These are phyloP conservation scores for Phymatotrichopsis omnivora DNA, from an alignment of 2,329 filamentous ascomycete genomes.

Conservation along the genomic window DNA sequence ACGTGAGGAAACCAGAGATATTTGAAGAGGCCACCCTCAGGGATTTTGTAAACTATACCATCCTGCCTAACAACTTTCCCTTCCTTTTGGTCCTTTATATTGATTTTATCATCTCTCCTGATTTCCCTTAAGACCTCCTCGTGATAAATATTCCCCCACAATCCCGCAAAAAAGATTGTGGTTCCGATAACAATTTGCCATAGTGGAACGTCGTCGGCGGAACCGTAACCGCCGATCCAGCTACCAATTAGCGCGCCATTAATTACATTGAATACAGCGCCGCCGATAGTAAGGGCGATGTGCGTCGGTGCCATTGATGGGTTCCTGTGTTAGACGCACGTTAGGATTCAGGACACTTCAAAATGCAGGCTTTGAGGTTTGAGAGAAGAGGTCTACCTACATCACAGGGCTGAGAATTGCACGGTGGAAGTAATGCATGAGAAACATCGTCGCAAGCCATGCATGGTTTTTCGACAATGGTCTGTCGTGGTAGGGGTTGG, in stretches of 20 bases:
- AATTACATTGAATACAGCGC: conserved; percentile 62
- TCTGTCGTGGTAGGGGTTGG: conserved; percentile 16
- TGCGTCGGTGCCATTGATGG: conserved; percentile 92
- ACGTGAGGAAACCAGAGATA: conserved; percentile 74
- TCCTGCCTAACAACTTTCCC: conserved; percentile 23
- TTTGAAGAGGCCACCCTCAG: conserved; percentile 69
- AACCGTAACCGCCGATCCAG: conserved; percentile 75
- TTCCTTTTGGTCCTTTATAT: conserved; percentile 55
- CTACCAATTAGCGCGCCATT: conserved; percentile 70
- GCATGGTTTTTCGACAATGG: conserved; percentile 43
- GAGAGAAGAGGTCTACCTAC: conserved; percentile 7
- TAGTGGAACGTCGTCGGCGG: conserved; percentile 35
- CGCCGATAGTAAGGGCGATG: conserved; percentile 53
- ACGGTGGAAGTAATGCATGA: conserved; percentile 84
- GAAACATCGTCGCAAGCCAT: conserved; percentile 67
- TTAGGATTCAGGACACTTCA: conserved; percentile 2
- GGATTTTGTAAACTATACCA: conserved; percentile 43
- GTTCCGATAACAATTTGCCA: conserved; percentile 21
- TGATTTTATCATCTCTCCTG: conserved; percentile 42
- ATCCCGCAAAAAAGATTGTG: conserved; percentile 38
- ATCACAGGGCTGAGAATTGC: conserved; percentile 72
- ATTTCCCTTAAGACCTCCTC: conserved; percentile 87
- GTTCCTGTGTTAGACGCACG: conserved; percentile 42
- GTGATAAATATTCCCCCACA: conserved; percentile 73
- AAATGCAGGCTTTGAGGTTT: too few relatives aligned